phyloP scores from a whole-genome alignment of 2,329 filamentous ascomycete genomes.

The Trichophaea hybrida region DNA sequence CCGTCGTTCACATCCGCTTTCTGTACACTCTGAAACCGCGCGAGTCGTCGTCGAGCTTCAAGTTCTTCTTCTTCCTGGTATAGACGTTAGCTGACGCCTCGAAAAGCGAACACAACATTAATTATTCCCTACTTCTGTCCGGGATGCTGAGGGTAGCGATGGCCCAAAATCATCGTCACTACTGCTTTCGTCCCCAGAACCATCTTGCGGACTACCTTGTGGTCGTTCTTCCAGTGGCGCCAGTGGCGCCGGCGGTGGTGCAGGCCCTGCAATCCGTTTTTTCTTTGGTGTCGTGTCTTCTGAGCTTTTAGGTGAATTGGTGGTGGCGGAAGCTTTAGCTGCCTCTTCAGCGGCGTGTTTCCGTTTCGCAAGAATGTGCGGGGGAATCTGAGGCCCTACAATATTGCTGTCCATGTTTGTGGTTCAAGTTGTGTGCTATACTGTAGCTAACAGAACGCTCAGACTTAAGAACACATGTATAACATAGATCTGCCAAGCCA shows the following conservation, averaged over 20 bases:
- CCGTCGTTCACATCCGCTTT: constrained; percentile 29
- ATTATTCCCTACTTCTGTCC: constrained; percentile 14
- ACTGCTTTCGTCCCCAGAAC: constrained; percentile 27
- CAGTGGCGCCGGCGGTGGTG: constrained; percentile 40
- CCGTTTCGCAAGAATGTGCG: constrained; percentile 30
- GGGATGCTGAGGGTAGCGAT: constrained; percentile 29
- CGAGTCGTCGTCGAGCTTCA: constrained; percentile 24
- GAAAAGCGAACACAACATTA: constrained; percentile 2
- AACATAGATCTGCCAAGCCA: too few relatives aligned
- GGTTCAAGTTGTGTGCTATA: neutral
- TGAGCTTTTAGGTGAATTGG: constrained; percentile 31
- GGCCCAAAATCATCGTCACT: constrained; percentile 32
- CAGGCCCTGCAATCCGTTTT: constrained; percentile 41
- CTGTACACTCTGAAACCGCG: constrained; percentile 28
- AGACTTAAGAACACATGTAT: too few relatives aligned
- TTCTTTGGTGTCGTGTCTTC: constrained; percentile 37
- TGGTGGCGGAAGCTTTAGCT: constrained; percentile 17
- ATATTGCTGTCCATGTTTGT: neutral
- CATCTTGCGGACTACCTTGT: constrained; percentile 27
- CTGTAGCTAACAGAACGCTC: too few relatives aligned
- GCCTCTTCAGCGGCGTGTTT: constrained; percentile 29
- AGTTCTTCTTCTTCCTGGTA: constrained; percentile 23
- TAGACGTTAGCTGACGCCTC: neutral
- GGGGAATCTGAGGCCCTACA: constrained; percentile 30
- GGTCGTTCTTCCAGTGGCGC: constrained; percentile 37